Base-by-base conservation (phyloP, 108 stramenopile species). In the Parmales sp. region DNA sequence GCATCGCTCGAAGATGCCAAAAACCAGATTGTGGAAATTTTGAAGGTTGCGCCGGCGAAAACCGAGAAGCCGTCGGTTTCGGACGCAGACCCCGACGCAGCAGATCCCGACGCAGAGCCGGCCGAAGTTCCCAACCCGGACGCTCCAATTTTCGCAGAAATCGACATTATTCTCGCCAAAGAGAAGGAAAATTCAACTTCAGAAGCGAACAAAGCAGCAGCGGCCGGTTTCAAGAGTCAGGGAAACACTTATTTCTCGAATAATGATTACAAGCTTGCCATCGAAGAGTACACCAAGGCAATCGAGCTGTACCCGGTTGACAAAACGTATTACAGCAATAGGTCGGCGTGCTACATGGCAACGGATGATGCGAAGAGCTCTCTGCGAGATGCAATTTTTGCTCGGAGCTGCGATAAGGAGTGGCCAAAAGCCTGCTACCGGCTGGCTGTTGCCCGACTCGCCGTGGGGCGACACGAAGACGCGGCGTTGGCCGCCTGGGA, bases 401-500 rank as follows among this genome's bases (percentile, higher is more conserved):
- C 38, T 8, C 20, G 67, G 13, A 31, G 23, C 7, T 37, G 84
- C 25, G 44, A 69, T 26, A 86, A 86, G 38, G 68, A 77, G n/a
- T 90, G 86, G 86, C 67, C 71, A 18, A 90, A 82, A 72, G 78
- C 68, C 4, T 67, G 76, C 54, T 86, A 79, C 72, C 81, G 89
- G 22, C 44, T 86, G 78, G 84, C 83, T 23, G 70, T 73, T 45
- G 89, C 89, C 7, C 48, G 83, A 2, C 64, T 83, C 20, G 83
- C 70, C 13, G 68, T 90, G 51, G 74, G 72, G 37, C 63, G 70
- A 37, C 83, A 66, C 69, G 84, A 90, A 38, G 80, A 80, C 31
- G 80, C 80, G 8, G 54, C 80, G 18, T 9, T 77, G 50, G 73
- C 80, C 8, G 80, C 80, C 3, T 88, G 76, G 65, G 85, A 88